These are phyloP conservation scores for Adenanthera pavonina DNA, from an alignment of 306 rosid genomes.

Conservation along the genomic window DNA sequence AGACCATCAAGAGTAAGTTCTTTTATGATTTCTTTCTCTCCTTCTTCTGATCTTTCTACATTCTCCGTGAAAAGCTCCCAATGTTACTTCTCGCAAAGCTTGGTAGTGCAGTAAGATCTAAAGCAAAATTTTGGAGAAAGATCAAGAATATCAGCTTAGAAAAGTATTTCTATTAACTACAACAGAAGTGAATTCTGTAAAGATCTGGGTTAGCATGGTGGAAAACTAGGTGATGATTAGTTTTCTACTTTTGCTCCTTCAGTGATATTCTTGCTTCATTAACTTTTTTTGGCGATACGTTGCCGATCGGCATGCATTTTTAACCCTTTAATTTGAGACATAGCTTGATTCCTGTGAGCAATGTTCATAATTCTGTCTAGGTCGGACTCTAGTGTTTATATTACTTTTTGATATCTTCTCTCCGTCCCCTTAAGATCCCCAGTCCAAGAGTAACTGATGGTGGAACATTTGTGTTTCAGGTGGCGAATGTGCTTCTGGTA, in stretches of 20 bases:
- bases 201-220: slow-evolving; percentile 34
- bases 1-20: slow-evolving; percentile 61
- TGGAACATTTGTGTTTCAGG: slow-evolving; percentile 49
- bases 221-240: slow-evolving; percentile 18
- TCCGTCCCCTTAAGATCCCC: slow-evolving; percentile 4
- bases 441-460: slow-evolving; percentile 24
- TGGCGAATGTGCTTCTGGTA: slow-evolving; percentile 66
- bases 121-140: slow-evolving; percentile 2
- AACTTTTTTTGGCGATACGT: slow-evolving; percentile 35
- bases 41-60: slow-evolving; percentile 12
- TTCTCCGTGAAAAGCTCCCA: background rate
- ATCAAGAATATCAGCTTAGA: slow-evolving; percentile 23
- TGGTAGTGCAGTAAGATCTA: slow-evolving; percentile 41
- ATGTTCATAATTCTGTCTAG: slow-evolving; percentile 16
- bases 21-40: slow-evolving; percentile 26
- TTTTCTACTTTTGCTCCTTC: background rate
- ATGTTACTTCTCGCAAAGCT: background rate
- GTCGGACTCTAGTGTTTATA: slow-evolving; percentile 20
- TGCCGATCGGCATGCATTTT: slow-evolving; percentile 35
- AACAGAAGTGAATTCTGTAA: background rate
- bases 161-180: background rate
- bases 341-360: slow-evolving; percentile 20
- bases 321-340: slow-evolving; percentile 16
- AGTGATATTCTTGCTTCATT: slow-evolving; percentile 3
- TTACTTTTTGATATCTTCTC: background rate